Conservation (phyloP, 2,329 filamentous ascomycete genomes). For the Colletotrichum acutatum region DNA sequence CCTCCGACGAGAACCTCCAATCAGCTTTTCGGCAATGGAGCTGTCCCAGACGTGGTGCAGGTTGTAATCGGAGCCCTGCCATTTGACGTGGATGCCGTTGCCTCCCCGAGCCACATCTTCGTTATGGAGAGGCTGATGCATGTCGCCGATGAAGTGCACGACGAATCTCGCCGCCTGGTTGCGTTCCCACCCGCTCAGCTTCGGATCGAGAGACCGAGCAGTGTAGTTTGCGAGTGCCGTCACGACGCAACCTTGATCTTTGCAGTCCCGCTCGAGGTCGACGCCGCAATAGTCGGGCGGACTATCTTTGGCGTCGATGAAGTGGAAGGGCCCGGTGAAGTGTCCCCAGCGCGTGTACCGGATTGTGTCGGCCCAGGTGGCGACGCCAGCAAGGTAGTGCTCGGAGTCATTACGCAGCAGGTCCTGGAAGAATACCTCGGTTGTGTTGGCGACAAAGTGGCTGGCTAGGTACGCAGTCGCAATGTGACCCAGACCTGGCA, state of each 20-base stretch:
- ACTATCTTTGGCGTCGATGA: constrained; percentile 74
- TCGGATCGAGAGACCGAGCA: constrained; percentile 59
- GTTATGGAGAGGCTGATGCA: constrained; percentile 75
- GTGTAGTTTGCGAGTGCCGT: constrained; percentile 71
- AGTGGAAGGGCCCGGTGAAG: constrained; percentile 73
- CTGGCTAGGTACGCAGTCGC: constrained; percentile 72
- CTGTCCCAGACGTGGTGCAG: constrained; percentile 81
- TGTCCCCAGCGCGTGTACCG: constrained; percentile 72
- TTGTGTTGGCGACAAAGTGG: constrained; percentile 67
- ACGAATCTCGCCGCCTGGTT: constrained; percentile 74
- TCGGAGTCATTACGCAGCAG: constrained; percentile 65
- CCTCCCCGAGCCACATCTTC: constrained; percentile 74
- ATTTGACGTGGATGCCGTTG: constrained; percentile 74
- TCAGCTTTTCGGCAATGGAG: constrained; percentile 72
- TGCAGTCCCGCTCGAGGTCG: constrained; percentile 70
- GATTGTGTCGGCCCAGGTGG: constrained; percentile 75
- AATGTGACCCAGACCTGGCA: constrained; percentile 70
- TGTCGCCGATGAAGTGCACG: constrained; percentile 76
- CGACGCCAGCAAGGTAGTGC: constrained; percentile 71
- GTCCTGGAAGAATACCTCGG: constrained; percentile 65
- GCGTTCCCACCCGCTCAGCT: constrained; percentile 57
- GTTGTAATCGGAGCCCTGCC: constrained; percentile 67
- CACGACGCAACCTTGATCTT: constrained; percentile 70
- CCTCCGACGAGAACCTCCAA: constrained; percentile 65
- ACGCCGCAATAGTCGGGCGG: constrained; percentile 69